These are phyloP conservation scores for Pseudogymnoascus sp. DNA, from an alignment of 2,329 filamentous ascomycete genomes.

Conservation along the genomic window DNA sequence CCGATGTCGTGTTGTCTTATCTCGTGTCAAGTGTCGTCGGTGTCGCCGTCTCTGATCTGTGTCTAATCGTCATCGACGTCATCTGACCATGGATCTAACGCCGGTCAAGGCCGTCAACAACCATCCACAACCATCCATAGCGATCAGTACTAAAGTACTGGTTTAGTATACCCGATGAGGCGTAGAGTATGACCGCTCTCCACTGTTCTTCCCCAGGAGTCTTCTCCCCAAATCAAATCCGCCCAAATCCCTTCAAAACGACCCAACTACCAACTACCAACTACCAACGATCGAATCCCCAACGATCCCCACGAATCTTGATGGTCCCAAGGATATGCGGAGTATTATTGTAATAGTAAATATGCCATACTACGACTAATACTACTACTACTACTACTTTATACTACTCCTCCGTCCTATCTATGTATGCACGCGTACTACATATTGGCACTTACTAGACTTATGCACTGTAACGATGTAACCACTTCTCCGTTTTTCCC, in stretches of 20 bases:
- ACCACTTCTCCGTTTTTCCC: background rate
- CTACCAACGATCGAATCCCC: background rate
- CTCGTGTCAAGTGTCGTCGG: background rate
- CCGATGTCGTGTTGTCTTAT: background rate
- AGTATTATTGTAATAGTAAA: background rate
- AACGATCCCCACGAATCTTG: background rate
- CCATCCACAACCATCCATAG: background rate
- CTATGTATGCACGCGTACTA: background rate
- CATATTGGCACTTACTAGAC: background rate
- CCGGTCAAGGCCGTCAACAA: background rate
- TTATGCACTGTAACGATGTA: constrained; percentile 1
- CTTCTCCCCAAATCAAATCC: background rate
- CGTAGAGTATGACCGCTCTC: background rate
- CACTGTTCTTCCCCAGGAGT: background rate
- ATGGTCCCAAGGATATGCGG: background rate
- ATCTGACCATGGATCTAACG: background rate
- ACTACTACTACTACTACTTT: background rate
- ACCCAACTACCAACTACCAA: background rate
- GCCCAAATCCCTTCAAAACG: background rate
- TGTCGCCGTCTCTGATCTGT: background rate
- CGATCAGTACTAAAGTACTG: background rate
- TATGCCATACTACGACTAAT: background rate
- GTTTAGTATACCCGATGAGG: constrained; percentile 2
- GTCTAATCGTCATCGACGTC: constrained; percentile 6
- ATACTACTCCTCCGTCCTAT: background rate